Percentiles rank a stretch among this genome's conserved stretches.
Evolutionary conservation across 1,284 basidiomycete species (phyloP).

Genomic region (Amylostereum chailletii): DNA sequence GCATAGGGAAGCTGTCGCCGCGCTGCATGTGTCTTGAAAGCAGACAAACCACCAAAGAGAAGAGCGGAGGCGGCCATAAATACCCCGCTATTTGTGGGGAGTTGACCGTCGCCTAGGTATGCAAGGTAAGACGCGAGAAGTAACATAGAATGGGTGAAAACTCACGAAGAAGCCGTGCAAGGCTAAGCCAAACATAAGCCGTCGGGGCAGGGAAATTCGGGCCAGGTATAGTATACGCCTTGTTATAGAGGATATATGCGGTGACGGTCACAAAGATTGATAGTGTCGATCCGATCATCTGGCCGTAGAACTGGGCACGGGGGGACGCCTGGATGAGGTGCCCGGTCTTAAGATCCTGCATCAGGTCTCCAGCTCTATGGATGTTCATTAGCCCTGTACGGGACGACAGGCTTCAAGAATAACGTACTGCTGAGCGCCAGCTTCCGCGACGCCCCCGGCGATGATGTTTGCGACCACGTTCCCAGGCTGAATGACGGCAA

Average conservation of each 20-base stretch:
- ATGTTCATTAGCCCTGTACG: conserved; percentile 1
- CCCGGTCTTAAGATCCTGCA: conserved; percentile 98
- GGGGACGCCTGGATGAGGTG: conserved; percentile 83
- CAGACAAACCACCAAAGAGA: conserved; percentile 61
- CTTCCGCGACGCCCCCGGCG: conserved; percentile 93
- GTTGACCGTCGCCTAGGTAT: conserved; percentile 61
- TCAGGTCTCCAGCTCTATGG: conserved; percentile 85
- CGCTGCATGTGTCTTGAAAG: conserved; percentile 55
- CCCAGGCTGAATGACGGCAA: conserved; percentile 90
- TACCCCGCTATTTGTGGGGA: conserved; percentile 68
- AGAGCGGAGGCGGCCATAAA: conserved; percentile 80
- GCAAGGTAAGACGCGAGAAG: neutral
- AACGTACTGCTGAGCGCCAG: conserved; percentile 85
- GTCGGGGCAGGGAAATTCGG: conserved; percentile 92
- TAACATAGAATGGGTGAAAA: conserved; percentile 11
- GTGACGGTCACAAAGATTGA: conserved; percentile 86
- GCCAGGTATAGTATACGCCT: conserved; percentile 80
- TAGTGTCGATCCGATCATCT: conserved; percentile 80
- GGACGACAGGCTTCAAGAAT: neutral
- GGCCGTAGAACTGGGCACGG: conserved; percentile 81
- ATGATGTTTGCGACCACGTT: conserved; percentile 95
- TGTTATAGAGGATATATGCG: conserved; percentile 83
- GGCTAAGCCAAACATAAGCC: conserved; percentile 86
- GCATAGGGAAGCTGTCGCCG: conserved; percentile 39
- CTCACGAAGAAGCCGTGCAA: conserved; percentile 83